phyloP scores from a whole-genome alignment of 208 protist genomes.

The Trichomonas tenax region DNA sequence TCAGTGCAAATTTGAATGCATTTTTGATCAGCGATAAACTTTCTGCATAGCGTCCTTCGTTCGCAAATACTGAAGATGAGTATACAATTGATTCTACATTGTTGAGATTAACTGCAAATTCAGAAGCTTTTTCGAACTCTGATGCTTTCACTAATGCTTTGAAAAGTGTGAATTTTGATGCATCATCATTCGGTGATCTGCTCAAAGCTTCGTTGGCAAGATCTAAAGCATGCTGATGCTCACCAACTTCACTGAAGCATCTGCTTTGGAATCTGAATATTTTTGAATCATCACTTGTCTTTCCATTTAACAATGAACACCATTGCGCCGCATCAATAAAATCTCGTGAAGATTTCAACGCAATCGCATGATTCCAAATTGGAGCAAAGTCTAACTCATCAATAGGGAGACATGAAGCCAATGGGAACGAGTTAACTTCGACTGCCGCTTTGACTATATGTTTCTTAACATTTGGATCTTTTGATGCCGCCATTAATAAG shows the following conservation, averaged over 20 bases:
- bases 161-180: not conserved
- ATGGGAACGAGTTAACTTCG: not conserved
- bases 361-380: not conserved
- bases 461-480: not conserved
- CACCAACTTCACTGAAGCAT: not conserved
- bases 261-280: not conserved
- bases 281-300: not conserved
- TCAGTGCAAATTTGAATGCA: no score
- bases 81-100: not conserved
- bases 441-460: not conserved
- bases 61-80: no score
- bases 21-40: no score
- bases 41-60: no score
- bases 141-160: not conserved
- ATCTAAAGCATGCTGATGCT: not conserved
- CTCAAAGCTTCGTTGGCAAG: not conserved
- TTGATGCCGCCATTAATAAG: not conserved
- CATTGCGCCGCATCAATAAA: not conserved
- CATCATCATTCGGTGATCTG: no score
- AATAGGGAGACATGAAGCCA: not conserved
- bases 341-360: not conserved
- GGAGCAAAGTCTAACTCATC: not conserved
- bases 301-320: not conserved
- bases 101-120: not conserved
- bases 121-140: not conserved